phyloP scores from a whole-genome alignment of 202 grass and related monocot genomes.

The Brachypodium distachyon region DNA sequence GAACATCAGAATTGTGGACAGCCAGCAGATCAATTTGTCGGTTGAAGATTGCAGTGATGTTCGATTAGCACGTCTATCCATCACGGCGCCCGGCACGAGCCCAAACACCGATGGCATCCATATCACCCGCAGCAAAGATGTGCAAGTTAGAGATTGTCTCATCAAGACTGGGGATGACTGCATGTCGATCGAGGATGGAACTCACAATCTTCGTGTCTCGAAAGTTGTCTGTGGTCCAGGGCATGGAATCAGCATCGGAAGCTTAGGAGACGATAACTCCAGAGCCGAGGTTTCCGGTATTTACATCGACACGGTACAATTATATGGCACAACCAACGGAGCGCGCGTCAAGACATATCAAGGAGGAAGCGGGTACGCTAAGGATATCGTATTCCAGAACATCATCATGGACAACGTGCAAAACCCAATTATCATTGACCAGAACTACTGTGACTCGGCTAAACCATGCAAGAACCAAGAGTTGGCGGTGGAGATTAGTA shows the following conservation, averaged over 20 bases:
- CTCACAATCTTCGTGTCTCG: conserved; percentile 21
- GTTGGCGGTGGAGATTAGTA: conserved; percentile 42
- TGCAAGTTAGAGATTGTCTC: conserved; percentile 39
- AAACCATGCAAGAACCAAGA: conserved; percentile 31
- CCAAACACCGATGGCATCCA: conserved; percentile 78
- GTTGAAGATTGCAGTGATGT: conserved; percentile 40
- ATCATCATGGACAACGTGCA: conserved; percentile 50
- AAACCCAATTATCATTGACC: conserved; percentile 73
- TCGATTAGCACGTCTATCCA: background rate
- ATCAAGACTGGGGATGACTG: conserved; percentile 78
- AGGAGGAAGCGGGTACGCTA: conserved; percentile 62
- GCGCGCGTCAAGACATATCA: conserved; percentile 83
- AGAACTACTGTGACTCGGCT: conserved; percentile 56
- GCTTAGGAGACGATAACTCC: conserved; percentile 44
- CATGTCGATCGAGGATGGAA: conserved; percentile 61
- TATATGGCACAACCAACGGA: conserved; percentile 59
- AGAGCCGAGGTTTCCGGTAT: conserved; percentile 46
- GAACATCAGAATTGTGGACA: conserved; percentile 36
- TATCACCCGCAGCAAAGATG: conserved; percentile 23
- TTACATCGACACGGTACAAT: conserved; percentile 28
- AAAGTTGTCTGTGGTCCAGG: conserved; percentile 64
- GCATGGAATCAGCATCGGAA: conserved; percentile 74
- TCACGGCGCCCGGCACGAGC: conserved; percentile 34
- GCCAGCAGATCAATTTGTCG: conserved; percentile 61
- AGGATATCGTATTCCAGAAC: conserved; percentile 59